Percentiles rank a stretch among this genome's conserved stretches.
phyloP scores from a whole-genome alignment of 163 green algal genomes.

The Trebouxiophyceae sp. region DNA sequence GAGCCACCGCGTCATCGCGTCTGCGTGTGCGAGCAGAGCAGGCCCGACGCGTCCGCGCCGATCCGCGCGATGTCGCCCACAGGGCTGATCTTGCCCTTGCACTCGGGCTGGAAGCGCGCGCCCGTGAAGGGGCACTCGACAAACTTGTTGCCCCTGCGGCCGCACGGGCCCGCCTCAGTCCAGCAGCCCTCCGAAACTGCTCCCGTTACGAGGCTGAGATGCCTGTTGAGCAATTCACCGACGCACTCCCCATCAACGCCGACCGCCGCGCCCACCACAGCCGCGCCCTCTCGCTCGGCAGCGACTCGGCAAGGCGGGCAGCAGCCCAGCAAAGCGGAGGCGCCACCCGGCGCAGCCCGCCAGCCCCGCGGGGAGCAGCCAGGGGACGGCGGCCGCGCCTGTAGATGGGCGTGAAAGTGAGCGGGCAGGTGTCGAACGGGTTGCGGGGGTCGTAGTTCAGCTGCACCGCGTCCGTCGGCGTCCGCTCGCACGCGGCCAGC shows the following conservation, averaged over 20 bases:
- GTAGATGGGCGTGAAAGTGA: constrained; percentile 97
- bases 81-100: constrained; percentile 71
- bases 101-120: constrained; percentile 81
- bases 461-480: constrained; percentile 74
- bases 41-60: constrained; percentile 77
- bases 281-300: no score
- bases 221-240: no score
- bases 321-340: no score
- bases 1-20: not conserved
- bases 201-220: no score
- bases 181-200: no score
- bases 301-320: no score
- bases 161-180: no score
- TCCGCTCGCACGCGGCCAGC: constrained; percentile 87
- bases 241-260: no score
- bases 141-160: constrained; percentile 55
- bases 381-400: no score
- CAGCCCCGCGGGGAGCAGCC: no score
- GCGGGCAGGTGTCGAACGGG: constrained; percentile 93
- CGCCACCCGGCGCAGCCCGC: no score
- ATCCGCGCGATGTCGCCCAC: constrained; percentile 83
- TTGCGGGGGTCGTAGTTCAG: constrained; percentile 97
- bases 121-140: constrained; percentile 65
- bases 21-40: constrained; percentile 45
- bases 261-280: no score